These are phyloP conservation scores for Podaxis sp. DNA, from an alignment of 768 basidiomycete genomes.

Conservation along the genomic window DNA sequence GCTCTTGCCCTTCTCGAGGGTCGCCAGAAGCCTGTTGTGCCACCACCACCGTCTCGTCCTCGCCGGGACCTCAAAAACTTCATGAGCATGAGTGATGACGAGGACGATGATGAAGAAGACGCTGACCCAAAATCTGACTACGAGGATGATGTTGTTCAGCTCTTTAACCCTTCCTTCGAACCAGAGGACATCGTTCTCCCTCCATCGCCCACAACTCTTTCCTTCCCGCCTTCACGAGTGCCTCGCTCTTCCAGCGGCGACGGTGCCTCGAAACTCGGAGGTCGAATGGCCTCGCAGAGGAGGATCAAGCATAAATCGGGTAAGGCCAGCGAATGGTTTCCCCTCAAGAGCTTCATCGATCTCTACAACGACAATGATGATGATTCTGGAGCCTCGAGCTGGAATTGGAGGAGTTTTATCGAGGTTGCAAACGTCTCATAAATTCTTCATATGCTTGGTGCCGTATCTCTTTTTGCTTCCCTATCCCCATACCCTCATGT, in stretches of 20 bases:
- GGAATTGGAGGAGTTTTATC: constrained; percentile 66
- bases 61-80: constrained; percentile 42
- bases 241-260: constrained; percentile 17
- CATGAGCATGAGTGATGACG: constrained; percentile 67
- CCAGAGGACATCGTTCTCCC: constrained; percentile 40
- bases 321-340: constrained; percentile 48
- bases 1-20: constrained; percentile 70
- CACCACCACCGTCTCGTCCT: constrained; percentile 18
- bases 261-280: neutral
- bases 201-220: constrained; percentile 12
- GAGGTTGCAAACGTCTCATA: constrained; percentile 46
- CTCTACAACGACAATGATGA: constrained; percentile 45
- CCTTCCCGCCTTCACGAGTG: constrained; percentile 18
- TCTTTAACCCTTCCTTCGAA: constrained; percentile 26
- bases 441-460: neutral
- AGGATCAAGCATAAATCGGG: constrained; percentile 19
- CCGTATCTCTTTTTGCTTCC: neutral
- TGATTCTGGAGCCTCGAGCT: constrained; percentile 28
- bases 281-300: constrained; percentile 10
- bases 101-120: constrained; percentile 48
- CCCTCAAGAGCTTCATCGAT: constrained; percentile 66
- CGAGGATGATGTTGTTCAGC: constrained; percentile 23
- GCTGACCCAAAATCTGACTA: constrained; percentile 24
- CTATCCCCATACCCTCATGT: neutral
- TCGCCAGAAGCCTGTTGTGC: constrained; percentile 26